phyloP scores from a whole-genome alignment of 345 rosid species.

The Cardamine resedifolia region DNA sequence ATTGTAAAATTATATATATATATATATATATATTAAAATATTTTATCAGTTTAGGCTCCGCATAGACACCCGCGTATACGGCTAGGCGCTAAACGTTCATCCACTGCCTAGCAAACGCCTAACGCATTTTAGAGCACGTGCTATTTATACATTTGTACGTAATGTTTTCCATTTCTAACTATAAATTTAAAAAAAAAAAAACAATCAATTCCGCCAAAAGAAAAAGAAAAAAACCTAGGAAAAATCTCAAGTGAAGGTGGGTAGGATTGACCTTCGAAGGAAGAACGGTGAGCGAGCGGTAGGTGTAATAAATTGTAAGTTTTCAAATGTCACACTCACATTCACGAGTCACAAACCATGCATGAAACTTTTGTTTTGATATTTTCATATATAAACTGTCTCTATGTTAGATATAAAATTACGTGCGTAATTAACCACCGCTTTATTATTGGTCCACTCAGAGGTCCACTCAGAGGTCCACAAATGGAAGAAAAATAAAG shows the following conservation, averaged over 20 bases:
- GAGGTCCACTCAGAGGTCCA: conserved; percentile 9
- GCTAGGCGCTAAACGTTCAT: no score
- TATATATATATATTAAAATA: no score
- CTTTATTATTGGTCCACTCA: conserved; percentile 6
- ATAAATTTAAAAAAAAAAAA: background rate
- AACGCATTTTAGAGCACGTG: no score
- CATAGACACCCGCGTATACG: no score
- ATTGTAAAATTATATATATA: no score
- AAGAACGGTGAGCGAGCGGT: conserved; percentile 36
- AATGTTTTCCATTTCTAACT: background rate
- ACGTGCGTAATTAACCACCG: conserved; percentile 5
- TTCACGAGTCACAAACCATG: conserved; percentile 15
- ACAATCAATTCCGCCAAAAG: background rate
- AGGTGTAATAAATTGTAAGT: conserved; percentile 18
- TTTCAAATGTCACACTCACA: conserved; percentile 30
- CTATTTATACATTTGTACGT: no score
- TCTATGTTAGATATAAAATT: background rate
- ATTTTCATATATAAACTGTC: conserved; percentile 3
- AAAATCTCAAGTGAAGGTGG: background rate
- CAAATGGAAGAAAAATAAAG: background rate
- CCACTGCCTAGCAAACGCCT: no score
- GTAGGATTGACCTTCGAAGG: conserved; percentile 19
- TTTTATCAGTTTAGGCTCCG: no score
- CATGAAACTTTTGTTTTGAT: background rate
- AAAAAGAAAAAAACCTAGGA: background rate